Conservation (phyloP, 2,329 filamentous ascomycete genomes). For the Epichloe uncinata region DNA sequence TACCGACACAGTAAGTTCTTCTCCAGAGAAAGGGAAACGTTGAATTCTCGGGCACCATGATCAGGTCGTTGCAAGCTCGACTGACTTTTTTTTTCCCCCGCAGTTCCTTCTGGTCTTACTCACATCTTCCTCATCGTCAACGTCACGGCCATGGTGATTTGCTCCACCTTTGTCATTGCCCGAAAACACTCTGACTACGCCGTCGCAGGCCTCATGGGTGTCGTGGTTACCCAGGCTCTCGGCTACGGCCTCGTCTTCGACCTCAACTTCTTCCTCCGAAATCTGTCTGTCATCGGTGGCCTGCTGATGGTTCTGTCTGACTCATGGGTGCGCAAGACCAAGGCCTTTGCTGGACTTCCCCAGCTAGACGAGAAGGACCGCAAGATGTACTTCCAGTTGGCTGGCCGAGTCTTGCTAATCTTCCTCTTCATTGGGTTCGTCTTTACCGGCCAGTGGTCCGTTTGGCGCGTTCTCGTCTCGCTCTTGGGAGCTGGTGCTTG, state of each 20-base stretch:
- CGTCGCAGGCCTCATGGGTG: slow-evolving; percentile 75
- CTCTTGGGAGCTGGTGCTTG: slow-evolving; percentile 79
- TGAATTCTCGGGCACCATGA: background rate
- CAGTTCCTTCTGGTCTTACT: slow-evolving; percentile 78
- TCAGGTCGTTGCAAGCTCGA: background rate
- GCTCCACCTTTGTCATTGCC: slow-evolving; percentile 76
- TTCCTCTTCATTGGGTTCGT: slow-evolving; percentile 97
- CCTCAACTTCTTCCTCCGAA: slow-evolving; percentile 99
- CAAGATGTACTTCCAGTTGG: slow-evolving; percentile 99
- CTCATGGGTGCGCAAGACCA: slow-evolving; percentile 94
- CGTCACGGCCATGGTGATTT: slow-evolving; percentile 72
- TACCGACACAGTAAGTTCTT: slow-evolving; percentile 75
- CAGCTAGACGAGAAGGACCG: slow-evolving; percentile 96
- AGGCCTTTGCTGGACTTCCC: slow-evolving; percentile 88
- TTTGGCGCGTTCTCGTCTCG: slow-evolving; percentile 78
- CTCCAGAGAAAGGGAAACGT: background rate
- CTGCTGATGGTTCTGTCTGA: slow-evolving; percentile 97
- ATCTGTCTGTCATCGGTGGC: slow-evolving; percentile 92
- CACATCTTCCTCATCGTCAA: slow-evolving; percentile 89
- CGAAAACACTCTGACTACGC: slow-evolving; percentile 91
- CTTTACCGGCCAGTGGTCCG: slow-evolving; percentile 83
- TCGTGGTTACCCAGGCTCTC: slow-evolving; percentile 85
- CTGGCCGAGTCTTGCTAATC: slow-evolving; percentile 86
- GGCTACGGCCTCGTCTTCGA: slow-evolving; percentile 98
- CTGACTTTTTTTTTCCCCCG: background rate